Evolutionary conservation across 345 rosid genomes (phyloP).

Genomic region (Eucalyptus virginea): DNA sequence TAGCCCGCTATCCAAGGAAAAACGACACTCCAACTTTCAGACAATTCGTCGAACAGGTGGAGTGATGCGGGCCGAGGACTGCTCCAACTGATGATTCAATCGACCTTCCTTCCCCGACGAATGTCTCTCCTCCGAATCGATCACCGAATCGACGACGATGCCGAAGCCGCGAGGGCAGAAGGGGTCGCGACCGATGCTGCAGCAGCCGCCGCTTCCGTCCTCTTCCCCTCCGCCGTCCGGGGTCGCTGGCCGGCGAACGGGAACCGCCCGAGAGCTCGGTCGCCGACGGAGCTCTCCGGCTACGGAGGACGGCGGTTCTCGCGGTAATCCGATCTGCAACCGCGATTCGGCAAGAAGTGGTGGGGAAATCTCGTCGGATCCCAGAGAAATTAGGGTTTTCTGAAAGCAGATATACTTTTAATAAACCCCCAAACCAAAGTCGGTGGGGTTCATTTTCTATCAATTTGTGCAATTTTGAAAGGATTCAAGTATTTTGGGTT

Average conservation of each 20-base stretch:
- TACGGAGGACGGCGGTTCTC: neutral
- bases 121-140: neutral
- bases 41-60: neutral
- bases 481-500: neutral
- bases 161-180: neutral
- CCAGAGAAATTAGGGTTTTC: neutral
- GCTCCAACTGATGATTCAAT: neutral
- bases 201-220: neutral
- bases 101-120: neutral
- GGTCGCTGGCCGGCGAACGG: neutral
- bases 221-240: neutral
- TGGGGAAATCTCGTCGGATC: neutral
- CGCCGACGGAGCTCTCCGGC: neutral
- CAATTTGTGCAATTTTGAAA: neutral
- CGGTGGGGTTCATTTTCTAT: neutral
- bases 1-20: neutral
- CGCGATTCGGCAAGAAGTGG: neutral
- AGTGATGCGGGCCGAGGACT: neutral
- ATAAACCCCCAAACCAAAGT: neutral
- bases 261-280: neutral
- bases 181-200: neutral
- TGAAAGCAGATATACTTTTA: neutral
- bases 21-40: neutral
- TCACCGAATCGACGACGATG: neutral
- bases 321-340: neutral